Percentiles rank a stretch among this genome's conserved stretches.
Evolutionary conservation across 2,329 filamentous ascomycete species (phyloP).

Genomic region (Talaromyces sp.): DNA sequence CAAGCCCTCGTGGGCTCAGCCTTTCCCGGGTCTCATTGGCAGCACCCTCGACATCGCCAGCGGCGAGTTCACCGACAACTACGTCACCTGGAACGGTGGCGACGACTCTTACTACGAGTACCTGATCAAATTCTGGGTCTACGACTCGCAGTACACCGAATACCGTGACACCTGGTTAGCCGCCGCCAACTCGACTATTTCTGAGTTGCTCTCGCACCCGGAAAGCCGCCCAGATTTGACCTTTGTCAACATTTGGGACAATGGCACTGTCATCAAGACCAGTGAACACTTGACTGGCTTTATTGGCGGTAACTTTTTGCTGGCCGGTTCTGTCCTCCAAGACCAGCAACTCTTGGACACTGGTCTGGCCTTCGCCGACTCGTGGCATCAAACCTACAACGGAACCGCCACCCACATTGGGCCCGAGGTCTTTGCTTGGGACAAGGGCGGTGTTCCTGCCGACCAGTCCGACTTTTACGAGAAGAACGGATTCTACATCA

Average conservation of each 20-base stretch:
- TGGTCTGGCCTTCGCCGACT: conserved; percentile 65
- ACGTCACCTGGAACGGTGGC: conserved; percentile 71
- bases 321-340: conserved; percentile 67
- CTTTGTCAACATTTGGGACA: conserved; percentile 46
- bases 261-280: conserved; percentile 28
- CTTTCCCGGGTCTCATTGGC: conserved; percentile 73
- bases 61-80: conserved; percentile 61
- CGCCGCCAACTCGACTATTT: conserved; percentile 70
- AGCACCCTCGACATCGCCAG: conserved; percentile 58
- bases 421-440: conserved; percentile 66
- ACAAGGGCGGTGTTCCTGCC: conserved; percentile 43
- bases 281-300: conserved; percentile 66
- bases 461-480: conserved; percentile 57
- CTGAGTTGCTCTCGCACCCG: conserved; percentile 65
- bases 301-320: conserved; percentile 76
- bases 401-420: conserved; percentile 67
- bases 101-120: conserved; percentile 85
- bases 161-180: conserved; percentile 71
- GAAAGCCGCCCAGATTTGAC: conserved; percentile 63
- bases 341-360: conserved; percentile 65
- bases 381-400: conserved; percentile 69
- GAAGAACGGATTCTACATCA: conserved; percentile 67
- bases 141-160: conserved; percentile 55
- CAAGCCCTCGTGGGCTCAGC: conserved; percentile 56
- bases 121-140: conserved; percentile 85